Conservation (phyloP, 495 filamentous ascomycete genomes). For the Xanthoparmelia taractica region DNA sequence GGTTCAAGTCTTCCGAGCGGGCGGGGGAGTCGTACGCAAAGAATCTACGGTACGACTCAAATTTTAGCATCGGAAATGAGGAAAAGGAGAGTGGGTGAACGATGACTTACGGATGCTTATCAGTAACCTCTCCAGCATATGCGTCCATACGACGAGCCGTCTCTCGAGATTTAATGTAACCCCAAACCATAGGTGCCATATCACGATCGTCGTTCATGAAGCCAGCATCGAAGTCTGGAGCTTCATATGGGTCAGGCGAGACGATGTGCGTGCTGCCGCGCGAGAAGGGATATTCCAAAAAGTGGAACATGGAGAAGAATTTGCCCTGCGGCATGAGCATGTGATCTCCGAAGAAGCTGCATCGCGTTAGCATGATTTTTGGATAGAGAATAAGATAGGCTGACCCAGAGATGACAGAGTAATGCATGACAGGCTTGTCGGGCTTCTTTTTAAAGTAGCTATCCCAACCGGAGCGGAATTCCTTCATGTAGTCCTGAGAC, state of each 20-base stretch:
- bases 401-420: constrained; percentile 57
- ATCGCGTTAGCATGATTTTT: neutral
- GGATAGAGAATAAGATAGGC: neutral
- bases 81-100: neutral
- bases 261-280: constrained; percentile 67
- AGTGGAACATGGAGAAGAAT: constrained; percentile 86
- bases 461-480: constrained; percentile 66
- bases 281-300: constrained; percentile 74
- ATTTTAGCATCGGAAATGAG: neutral
- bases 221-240: constrained; percentile 72
- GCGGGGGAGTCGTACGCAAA: constrained; percentile 62
- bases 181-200: constrained; percentile 80
- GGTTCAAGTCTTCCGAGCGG: constrained; percentile 62
- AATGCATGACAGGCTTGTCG: constrained; percentile 83
- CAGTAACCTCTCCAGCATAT: constrained; percentile 69
- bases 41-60: constrained; percentile 40
- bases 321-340: constrained; percentile 69
- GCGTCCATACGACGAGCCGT: constrained; percentile 69
- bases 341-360: constrained; percentile 55
- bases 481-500: constrained; percentile 55
- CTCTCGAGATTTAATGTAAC: constrained; percentile 79
- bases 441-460: constrained; percentile 79
- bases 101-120: constrained; percentile 44
- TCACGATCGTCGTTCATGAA: constrained; percentile 83
- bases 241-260: constrained; percentile 62